Evolutionary conservation across 805 yeast genomes (phyloP).

Genomic region (Ogataea nakhonphanomensis): DNA sequence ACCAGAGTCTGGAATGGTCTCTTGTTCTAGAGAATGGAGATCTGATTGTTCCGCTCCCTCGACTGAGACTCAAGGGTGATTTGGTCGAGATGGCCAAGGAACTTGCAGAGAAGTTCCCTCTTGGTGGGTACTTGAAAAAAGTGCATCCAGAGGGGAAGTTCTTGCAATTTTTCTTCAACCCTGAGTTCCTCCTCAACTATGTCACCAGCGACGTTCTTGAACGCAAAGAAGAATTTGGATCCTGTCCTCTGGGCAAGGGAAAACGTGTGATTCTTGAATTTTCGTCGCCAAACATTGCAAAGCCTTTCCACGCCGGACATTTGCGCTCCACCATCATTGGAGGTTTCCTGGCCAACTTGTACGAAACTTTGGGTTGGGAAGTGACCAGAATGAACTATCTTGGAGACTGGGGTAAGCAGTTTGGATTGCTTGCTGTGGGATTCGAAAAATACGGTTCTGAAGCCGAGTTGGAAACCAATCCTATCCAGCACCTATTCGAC

Average conservation of each 20-base stretch:
- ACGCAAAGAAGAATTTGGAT: slow-evolving; percentile 64
- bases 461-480: slow-evolving; percentile 65
- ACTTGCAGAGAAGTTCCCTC: slow-evolving; percentile 76
- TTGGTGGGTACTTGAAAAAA: slow-evolving; percentile 61
- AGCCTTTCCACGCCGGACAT: slow-evolving; percentile 99
- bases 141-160: slow-evolving; percentile 88
- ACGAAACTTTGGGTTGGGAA: slow-evolving; percentile 90
- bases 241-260: slow-evolving; percentile 66
- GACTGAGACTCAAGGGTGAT: slow-evolving; percentile 81
- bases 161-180: slow-evolving; percentile 81
- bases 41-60: slow-evolving; percentile 85
- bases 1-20: slow-evolving; percentile 86
- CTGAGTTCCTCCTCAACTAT: slow-evolving; percentile 59
- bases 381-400: slow-evolving; percentile 89
- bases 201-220: slow-evolving; percentile 68
- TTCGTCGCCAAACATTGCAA: slow-evolving; percentile 97
- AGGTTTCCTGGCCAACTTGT: slow-evolving; percentile 85
- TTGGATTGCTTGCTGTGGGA: slow-evolving; percentile 93
- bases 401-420: slow-evolving; percentile 99
- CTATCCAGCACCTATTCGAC: slow-evolving; percentile 91
- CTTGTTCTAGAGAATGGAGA: slow-evolving; percentile 88
- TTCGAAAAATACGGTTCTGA: slow-evolving; percentile 82
- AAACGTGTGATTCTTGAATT: slow-evolving; percentile 81
- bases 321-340: slow-evolving; percentile 97
- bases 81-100: slow-evolving; percentile 71